Base-by-base conservation (phyloP, 208 protist species). In the Zelonia costaricensis region DNA sequence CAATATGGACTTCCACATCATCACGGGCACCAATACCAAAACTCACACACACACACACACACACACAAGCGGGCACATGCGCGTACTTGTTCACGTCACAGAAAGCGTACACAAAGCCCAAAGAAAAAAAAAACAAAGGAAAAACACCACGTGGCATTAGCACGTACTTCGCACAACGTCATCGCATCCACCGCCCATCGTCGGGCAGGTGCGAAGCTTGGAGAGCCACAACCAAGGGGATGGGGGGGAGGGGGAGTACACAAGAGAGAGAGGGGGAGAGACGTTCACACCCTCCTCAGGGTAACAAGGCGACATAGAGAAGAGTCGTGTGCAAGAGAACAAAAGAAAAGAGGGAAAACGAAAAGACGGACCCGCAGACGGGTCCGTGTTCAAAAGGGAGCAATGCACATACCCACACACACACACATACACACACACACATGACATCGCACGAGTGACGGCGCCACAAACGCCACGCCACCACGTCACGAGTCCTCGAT, bases 341-440 rank as follows among this genome's bases (percentile, higher is more conserved):
- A 10, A 38, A 38, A 38, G 10, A 38, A 38, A 38, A 38, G 10
- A 38, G 10, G 10, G 10, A 38, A 38, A 10, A 38, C 33, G n/a
- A n/a, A n/a, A n/a, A n/a, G n/a, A n/a, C n/a, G n/a, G n/a, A n/a
- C n/a, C n/a, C n/a, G n/a, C n/a, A n/a, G n/a, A n/a, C n/a, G n/a
- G n/a, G n/a, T n/a, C n/a, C n/a, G n/a, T n/a, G 18, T 15, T 16
- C 6, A 10, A 38, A 2, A 47, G 13, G 5, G 7, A 47, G 30
- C 6, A 3, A 57, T 28, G 20, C 30, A 28, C 5, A 46, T 46
- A 46, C 15, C 5, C n/a, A 46, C 20, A 46, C 20, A 46, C 42
- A 46, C 42, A 36, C n/a, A 63, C 15, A 36, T 42, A 57, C 20
- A 28, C 28, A 61, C 47, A 60, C 20, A 48, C 23, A 43, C 40